Evolutionary conservation across 116 monocot species (phyloP), one percentile per base, ranked within the genome.

Genomic region (Thalassia testudinum): DNA sequence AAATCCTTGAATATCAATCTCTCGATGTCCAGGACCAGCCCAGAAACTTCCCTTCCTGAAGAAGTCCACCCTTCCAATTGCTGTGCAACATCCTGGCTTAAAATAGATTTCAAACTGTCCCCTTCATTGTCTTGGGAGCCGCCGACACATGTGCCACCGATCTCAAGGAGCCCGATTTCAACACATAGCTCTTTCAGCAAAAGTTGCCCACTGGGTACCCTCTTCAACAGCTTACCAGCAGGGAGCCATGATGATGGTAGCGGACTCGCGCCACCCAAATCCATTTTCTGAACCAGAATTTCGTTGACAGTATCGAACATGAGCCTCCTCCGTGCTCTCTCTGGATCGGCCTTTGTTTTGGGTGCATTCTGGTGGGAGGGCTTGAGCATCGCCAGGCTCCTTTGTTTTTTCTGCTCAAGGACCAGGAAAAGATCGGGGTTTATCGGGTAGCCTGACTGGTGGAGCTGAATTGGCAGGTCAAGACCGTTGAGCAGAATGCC

Each of bases 381-480:
- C 59, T 70, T 66, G 30, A 61, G 50, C 60, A 69, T 64, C 0
- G 50, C 14, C 10, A 59, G 48, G 49, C 57, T 42, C 37, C 68
- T 40, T 0, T 72, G 60, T 49, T 74, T 76, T 13, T 62, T 85
- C 66, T 85, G 81, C 61, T 89, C 82, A 4, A 90, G 67, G 22
- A 99, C 75, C 12, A 77, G 65, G 67, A 83, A 86, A 52, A 90
- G 58, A 44, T 99, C 83, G 0, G 86, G 75, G 73, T 86, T 86
- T 50, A 99, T 77, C 2, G 82, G 85, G 37, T 70, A 58, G 37
- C 72, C 77, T 22, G 79, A 78, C 38, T 71, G 62, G 59, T 85
- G 81, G 60, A 75, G 66, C 65, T 77, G 79, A 37, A 78, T 55
- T 12, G 71, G 65, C 28, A 17, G 50, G 23, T 45, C 60, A 17